phyloP scores from a whole-genome alignment of 371 early-diverging fungal genomes.

The Circinella minor region DNA sequence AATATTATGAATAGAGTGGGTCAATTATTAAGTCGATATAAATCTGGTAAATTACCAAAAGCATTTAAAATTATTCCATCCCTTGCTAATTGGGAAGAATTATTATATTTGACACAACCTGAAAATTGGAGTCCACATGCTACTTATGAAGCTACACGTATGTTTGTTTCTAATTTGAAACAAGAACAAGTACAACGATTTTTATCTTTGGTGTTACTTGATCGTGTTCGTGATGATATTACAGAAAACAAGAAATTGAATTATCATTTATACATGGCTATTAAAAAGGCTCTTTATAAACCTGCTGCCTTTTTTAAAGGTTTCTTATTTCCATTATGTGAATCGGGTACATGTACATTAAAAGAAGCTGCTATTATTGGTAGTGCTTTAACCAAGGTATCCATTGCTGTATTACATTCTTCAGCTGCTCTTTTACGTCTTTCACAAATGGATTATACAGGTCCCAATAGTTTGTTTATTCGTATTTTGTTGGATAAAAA shows the following conservation, averaged over 20 bases:
- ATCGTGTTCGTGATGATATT: conserved; percentile 94
- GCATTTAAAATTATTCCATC: conserved; percentile 98
- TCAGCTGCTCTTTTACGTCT: conserved; percentile 92
- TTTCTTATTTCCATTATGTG: conserved; percentile 94
- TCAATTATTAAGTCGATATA: conserved; percentile 87
- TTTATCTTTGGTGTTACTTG: conserved; percentile 84
- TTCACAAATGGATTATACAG: conserved; percentile 98
- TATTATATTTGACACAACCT: conserved; percentile 90
- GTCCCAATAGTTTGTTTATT: conserved; percentile 92
- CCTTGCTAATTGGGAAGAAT: conserved; percentile 95
- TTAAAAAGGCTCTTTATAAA: conserved; percentile 96
- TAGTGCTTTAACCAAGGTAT: conserved; percentile 88
- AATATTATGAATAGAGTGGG: conserved; percentile 75
- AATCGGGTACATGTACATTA: conserved; percentile 92
- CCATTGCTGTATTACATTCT: conserved; percentile 94
- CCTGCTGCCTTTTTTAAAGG: conserved; percentile 99
- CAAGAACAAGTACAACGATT: conserved; percentile 91
- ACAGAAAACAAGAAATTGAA: conserved; percentile 93
- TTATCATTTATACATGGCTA: conserved; percentile 93
- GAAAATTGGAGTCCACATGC: conserved; percentile 97
- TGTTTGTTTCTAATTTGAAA: conserved; percentile 95
- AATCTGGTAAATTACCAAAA: conserved; percentile 95
- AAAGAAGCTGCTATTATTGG: conserved; percentile 97
- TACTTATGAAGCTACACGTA: conserved; percentile 92
- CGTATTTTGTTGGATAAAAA: conserved; percentile 97